Conservation (phyloP, 2,329 filamentous ascomycete species). For the Colletotrichum horii region DNA sequence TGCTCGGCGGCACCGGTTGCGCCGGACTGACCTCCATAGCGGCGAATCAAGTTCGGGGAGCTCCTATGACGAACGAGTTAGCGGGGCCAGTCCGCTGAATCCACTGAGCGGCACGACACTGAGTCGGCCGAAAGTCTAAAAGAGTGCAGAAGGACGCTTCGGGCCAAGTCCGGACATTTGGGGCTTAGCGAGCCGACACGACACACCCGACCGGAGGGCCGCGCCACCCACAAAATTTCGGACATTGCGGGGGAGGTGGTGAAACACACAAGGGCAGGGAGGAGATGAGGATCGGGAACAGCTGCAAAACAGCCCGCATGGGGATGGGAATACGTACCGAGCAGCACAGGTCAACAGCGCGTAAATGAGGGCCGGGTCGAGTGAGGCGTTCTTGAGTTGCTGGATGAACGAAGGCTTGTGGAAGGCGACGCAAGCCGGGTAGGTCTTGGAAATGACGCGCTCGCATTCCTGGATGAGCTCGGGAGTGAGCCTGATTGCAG, state of each 20-base stretch:
- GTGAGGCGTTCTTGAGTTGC: conserved; percentile 61
- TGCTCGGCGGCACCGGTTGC: conserved; percentile 61
- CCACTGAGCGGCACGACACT: background rate
- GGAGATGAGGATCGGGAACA: conserved; percentile 21
- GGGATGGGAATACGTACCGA: conserved; percentile 48
- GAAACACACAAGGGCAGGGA: conserved; percentile 25
- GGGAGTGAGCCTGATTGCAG: conserved; percentile 50
- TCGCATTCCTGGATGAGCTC: conserved; percentile 65
- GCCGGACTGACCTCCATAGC: conserved; percentile 58
- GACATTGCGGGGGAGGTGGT: conserved; percentile 25
- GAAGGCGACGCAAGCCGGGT: conserved; percentile 66
- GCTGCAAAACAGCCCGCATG: background rate
- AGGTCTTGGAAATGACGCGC: conserved; percentile 64
- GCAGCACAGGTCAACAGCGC: conserved; percentile 63
- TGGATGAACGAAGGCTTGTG: conserved; percentile 67
- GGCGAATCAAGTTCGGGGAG: conserved; percentile 60
- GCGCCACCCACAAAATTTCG: conserved; percentile 18
- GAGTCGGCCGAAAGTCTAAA: conserved; percentile 11
- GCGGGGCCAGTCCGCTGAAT: background rate
- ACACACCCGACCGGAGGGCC: conserved; percentile 19
- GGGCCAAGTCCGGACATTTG: conserved; percentile 15
- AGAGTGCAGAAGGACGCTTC: background rate
- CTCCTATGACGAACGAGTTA: conserved; percentile 43
- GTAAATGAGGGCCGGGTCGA: conserved; percentile 63
- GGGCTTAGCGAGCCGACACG: conserved; percentile 5